Evolutionary conservation across 495 filamentous ascomycete species (phyloP), one percentile per base, ranked within the genome.

Genomic region (Tuber calosporum): DNA sequence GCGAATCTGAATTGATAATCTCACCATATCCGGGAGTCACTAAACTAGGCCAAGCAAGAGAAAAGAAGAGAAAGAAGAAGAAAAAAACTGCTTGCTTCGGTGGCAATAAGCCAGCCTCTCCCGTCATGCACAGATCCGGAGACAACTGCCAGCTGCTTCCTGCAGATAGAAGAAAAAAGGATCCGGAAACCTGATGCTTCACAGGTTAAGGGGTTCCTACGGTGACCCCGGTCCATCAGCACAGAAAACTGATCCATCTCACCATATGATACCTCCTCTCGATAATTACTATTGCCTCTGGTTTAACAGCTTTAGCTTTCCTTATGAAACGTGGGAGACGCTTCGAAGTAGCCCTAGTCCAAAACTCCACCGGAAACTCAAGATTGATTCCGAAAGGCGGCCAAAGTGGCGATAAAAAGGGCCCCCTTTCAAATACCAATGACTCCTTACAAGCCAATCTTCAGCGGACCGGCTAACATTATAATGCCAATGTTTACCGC

Each of bases 21-120:
- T 22, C 53, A 3, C 53, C 53, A 58, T 30, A 30, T 62, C 53
- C 26, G 11, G 58, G 67, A 26, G 37, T 73, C 53, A 30, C 38
- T n/a, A 53, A 74, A 74, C 72, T 39, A 30, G 58, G 53, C 76
- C 67, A 69, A 71, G 45, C 66, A 48, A 77, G 53, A 40, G 11
- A 40, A 40, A 40, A 40, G 3, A 9, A 9, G 43, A 17, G 20
- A 48, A 22, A 58, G 20, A 45, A 2, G 0, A 17, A 53, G 34
- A 34, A 62, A 62, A 34, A 34, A 34, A 30, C 26, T 34, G 26
- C 53, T 58, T 77, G 75, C 75, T 71, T 66, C 58, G 73, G 69
- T 78, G 53, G 58, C 74, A 77, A 68, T 67, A 73, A 70, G 73
- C 70, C 76, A 77, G 67, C 73, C 72, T 67, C 69, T 77, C 45